Evolutionary conservation across 441 rosid species (phyloP).

Genomic region (Capsella rubella): DNA sequence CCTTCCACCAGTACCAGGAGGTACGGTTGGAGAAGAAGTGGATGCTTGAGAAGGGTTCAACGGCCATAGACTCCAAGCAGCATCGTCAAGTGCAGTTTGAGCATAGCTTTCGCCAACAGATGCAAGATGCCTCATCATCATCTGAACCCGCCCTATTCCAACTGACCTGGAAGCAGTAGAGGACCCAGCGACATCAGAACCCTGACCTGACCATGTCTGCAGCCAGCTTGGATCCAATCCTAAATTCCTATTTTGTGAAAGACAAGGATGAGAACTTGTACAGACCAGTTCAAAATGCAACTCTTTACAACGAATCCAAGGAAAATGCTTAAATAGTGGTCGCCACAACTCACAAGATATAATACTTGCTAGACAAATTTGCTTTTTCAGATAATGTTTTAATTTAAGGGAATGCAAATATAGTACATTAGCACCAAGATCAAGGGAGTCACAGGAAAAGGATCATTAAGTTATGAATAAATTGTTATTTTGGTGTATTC

Average conservation of each 20-base stretch:
- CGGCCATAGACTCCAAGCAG: conserved; percentile 94
- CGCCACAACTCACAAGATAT: conserved; percentile 6
- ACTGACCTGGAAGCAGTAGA: conserved; percentile 77
- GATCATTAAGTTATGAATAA: not conserved
- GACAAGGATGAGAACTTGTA: conserved; percentile 30
- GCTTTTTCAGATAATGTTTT: not conserved
- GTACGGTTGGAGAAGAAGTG: conserved; percentile 61
- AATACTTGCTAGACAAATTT: too few relatives aligned
- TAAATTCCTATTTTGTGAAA: conserved; percentile 60
- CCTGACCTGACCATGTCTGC: conserved; percentile 79
- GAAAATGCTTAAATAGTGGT: not conserved
- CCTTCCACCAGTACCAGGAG: conserved; percentile 62
- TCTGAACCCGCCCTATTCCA: conserved; percentile 89
- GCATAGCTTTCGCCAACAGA: conserved; percentile 95
- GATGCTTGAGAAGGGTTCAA: conserved; percentile 72
- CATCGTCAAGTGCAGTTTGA: conserved; percentile 87
- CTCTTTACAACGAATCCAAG: not conserved
- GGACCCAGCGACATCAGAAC: conserved; percentile 90
- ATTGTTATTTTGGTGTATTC: conserved; percentile 7
- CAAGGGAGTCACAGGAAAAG: conserved; percentile 16
- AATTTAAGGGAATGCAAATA: conserved; percentile 2
- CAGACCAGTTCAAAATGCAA: conserved; percentile 14
- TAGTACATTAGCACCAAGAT: conserved; percentile 4
- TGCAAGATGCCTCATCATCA: conserved; percentile 99
- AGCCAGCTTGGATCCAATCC: conserved; percentile 86